Evolutionary conservation across 2,329 filamentous ascomycete species (phyloP).

Genomic region (Didymella pinodella): DNA sequence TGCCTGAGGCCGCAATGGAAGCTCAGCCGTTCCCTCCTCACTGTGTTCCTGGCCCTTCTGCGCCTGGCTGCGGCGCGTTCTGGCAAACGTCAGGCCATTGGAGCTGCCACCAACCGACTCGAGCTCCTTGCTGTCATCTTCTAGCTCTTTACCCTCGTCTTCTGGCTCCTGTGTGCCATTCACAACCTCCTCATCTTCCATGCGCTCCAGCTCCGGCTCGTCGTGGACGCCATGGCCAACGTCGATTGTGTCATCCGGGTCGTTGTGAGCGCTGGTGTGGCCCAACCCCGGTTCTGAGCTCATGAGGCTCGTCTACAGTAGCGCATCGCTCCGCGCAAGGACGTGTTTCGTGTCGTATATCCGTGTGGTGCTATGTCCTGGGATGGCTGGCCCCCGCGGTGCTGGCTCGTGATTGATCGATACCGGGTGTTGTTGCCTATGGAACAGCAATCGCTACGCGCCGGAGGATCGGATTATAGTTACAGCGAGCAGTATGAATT

Average conservation of each 20-base stretch:
- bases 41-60: constrained; percentile 24
- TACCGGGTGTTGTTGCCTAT: neutral
- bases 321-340: constrained; percentile 60
- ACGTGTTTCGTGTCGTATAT: constrained; percentile 5
- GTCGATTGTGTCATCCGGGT: constrained; percentile 49
- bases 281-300: constrained; percentile 72
- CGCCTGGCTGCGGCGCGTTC: constrained; percentile 33
- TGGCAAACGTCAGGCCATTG: constrained; percentile 46
- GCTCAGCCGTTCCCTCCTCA: constrained; percentile 16
- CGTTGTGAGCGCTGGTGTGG: constrained; percentile 67
- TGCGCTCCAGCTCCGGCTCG: constrained; percentile 62
- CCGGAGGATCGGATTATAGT: neutral
- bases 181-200: constrained; percentile 10
- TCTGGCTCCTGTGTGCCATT: constrained; percentile 29
- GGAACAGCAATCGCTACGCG: neutral
- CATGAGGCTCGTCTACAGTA: constrained; percentile 65
- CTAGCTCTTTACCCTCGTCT: constrained; percentile 20
- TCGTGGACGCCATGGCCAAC: constrained; percentile 61
- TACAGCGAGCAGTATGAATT: neutral
- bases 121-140: constrained; percentile 33
- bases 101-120: constrained; percentile 30
- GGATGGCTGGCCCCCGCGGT: constrained; percentile 2
- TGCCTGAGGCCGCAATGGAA: constrained; percentile 22
- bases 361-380: neutral
- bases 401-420: neutral